phyloP scores from a whole-genome alignment of 345 rosid genomes.

The Sisymbrium irio region DNA sequence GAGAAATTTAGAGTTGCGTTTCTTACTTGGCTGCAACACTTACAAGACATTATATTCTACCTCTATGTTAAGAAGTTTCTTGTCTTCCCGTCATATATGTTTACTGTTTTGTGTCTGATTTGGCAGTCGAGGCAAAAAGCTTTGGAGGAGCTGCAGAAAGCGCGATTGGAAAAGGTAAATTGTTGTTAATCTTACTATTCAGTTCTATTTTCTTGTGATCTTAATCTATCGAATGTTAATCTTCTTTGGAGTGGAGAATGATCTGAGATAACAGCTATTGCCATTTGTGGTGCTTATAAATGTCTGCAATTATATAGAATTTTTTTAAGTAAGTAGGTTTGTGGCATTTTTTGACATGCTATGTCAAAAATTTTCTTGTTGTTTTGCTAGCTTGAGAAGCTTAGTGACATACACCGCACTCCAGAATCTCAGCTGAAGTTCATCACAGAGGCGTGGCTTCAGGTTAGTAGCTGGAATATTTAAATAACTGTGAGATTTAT shows the following conservation, averaged over 20 bases:
- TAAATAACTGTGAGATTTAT: not conserved
- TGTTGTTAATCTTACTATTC: not conserved
- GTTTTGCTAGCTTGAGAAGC: conserved; percentile 52
- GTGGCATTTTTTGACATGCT: conserved; percentile 13
- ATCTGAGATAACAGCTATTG: conserved; percentile 7
- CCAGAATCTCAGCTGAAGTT: conserved; percentile 84
- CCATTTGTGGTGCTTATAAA: not conserved
- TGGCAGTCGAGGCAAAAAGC: conserved; percentile 38
- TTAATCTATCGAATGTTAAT: not conserved
- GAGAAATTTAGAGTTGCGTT: not conserved
- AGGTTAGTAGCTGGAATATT: conserved; percentile 41
- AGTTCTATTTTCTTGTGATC: not conserved
- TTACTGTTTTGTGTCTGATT: conserved; percentile 1
- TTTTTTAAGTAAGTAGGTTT: conserved; percentile 3
- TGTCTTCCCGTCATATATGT: not conserved
- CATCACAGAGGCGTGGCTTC: conserved; percentile 86
- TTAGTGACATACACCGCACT: conserved; percentile 60
- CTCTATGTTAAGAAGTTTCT: conserved; percentile 1
- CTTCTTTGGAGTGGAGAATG: conserved; percentile 7
- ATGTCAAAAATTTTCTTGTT: conserved; percentile 29
- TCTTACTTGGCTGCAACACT: not conserved
- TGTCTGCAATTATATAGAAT: not conserved
- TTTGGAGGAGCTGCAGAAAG: conserved; percentile 25
- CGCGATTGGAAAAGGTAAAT: conserved; percentile 19
- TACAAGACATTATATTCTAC: not conserved